Conservation (phyloP, 352 stramenopile genomes). For the Globisporangium nodosum region DNA sequence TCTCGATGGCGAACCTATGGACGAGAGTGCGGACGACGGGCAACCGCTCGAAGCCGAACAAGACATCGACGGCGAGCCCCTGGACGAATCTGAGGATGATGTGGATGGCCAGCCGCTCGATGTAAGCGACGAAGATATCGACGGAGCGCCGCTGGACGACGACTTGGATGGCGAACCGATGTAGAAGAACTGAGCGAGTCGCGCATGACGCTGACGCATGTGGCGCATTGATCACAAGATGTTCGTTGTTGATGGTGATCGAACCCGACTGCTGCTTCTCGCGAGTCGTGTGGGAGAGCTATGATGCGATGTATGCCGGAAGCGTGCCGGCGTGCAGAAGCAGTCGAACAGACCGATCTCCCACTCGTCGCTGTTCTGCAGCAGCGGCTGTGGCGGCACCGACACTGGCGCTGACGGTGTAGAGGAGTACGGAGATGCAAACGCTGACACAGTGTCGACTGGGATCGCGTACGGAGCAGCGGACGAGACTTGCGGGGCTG, state of each 20-base stretch:
- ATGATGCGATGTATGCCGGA: constrained; percentile 2
- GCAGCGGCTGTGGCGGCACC: no score
- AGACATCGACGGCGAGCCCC: constrained; percentile 40
- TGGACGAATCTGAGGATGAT: constrained; percentile 26
- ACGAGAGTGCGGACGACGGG: background rate
- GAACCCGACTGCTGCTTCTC: background rate
- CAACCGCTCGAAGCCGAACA: constrained; percentile 7
- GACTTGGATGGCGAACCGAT: constrained; percentile 29
- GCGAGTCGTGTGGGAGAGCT: no score
- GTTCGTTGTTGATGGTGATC: background rate
- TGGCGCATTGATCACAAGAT: background rate
- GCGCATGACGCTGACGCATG: background rate
- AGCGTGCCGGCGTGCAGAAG: constrained; percentile 4
- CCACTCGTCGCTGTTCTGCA: background rate
- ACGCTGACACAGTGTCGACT: no score
- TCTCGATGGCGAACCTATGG: constrained; percentile 11
- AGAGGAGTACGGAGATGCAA: no score
- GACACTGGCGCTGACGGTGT: no score
- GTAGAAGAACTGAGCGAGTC: background rate
- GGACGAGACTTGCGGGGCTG: no score
- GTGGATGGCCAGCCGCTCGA: constrained; percentile 26
- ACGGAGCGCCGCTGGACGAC: constrained; percentile 26
- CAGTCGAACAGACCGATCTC: background rate
- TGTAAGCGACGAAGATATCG: constrained; percentile 18
- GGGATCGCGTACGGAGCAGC: no score